Conservation (phyloP, 2,329 filamentous ascomycete genomes). For the Tricladium varicosporioides region DNA sequence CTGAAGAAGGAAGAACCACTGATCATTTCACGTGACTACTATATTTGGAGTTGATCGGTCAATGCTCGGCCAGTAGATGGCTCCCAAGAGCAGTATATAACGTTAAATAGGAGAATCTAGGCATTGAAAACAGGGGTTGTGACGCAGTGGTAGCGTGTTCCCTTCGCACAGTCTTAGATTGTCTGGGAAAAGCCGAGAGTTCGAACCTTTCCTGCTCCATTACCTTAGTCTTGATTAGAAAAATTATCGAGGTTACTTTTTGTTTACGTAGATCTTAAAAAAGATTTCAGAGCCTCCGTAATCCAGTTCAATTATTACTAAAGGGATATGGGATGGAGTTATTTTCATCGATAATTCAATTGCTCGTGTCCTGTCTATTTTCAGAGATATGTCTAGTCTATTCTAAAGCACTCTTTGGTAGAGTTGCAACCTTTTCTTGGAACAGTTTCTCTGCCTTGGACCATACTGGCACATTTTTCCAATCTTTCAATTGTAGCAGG, state of each 20-base stretch:
- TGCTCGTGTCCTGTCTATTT: background rate
- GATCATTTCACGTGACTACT: background rate
- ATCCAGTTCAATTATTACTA: background rate
- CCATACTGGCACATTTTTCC: constrained; percentile 76
- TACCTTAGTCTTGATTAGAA: background rate
- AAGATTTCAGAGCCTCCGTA: too few relatives aligned
- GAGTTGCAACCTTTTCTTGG: constrained; percentile 71
- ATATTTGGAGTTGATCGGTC: background rate
- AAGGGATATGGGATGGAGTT: background rate
- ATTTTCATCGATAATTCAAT: background rate
- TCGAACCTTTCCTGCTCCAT: constrained; percentile 2
- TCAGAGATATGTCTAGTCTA: background rate
- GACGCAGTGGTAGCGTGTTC: constrained; percentile 6
- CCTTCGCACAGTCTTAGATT: constrained; percentile 3
- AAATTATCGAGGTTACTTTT: too few relatives aligned
- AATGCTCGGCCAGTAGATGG: background rate
- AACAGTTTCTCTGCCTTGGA: constrained; percentile 80
- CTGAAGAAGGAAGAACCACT: background rate
- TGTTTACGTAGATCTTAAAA: too few relatives aligned
- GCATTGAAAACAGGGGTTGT: background rate
- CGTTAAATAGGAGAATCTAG: background rate
- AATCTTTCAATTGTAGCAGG: constrained; percentile 74
- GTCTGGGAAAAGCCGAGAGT: constrained; percentile 3
- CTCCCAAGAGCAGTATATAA: background rate
- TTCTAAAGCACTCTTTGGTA: constrained; percentile 44